Percentiles rank a stretch among this genome's conserved stretches.
These are phyloP conservation scores for Penicillium longicatenatum DNA, from an alignment of 495 filamentous ascomycete genomes.

Conservation along the genomic window DNA sequence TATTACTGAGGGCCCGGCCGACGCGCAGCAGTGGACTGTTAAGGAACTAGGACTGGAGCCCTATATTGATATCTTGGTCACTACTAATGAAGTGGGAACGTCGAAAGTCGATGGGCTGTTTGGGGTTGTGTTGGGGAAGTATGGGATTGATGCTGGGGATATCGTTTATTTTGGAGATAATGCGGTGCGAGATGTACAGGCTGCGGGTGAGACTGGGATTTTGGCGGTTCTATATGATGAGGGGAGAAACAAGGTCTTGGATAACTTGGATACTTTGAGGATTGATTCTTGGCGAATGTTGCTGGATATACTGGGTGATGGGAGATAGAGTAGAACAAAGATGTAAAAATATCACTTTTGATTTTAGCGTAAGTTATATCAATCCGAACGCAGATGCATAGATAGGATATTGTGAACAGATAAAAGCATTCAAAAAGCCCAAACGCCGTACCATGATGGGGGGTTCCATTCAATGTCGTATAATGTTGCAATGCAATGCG, in stretches of 20 bases:
- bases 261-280: constrained; percentile 11
- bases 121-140: constrained; percentile 27
- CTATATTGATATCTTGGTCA: constrained; percentile 38
- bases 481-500: constrained; percentile 24
- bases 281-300: constrained; percentile 22
- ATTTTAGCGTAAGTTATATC: constrained; percentile 24
- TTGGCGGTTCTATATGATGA: constrained; percentile 39
- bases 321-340: constrained; percentile 2
- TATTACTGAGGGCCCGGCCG: constrained; percentile 41
- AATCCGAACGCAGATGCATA: constrained; percentile 25
- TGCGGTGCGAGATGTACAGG: constrained; percentile 29
- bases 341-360: constrained; percentile 25
- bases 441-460: constrained; percentile 32
- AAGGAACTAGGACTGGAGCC: constrained; percentile 28
- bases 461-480: constrained; percentile 30
- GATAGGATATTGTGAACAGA: constrained; percentile 10
- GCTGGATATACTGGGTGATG: constrained; percentile 15
- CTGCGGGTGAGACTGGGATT: constrained; percentile 29
- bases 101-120: constrained; percentile 42
- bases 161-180: constrained; percentile 41
- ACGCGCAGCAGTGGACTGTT: constrained; percentile 44
- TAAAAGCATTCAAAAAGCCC: constrained; percentile 9
- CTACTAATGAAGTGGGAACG: constrained; percentile 35
- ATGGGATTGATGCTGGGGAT: constrained; percentile 25
- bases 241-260: constrained; percentile 23